Conservation (phyloP, 345 rosid genomes). For the Pugionium cornutum region DNA sequence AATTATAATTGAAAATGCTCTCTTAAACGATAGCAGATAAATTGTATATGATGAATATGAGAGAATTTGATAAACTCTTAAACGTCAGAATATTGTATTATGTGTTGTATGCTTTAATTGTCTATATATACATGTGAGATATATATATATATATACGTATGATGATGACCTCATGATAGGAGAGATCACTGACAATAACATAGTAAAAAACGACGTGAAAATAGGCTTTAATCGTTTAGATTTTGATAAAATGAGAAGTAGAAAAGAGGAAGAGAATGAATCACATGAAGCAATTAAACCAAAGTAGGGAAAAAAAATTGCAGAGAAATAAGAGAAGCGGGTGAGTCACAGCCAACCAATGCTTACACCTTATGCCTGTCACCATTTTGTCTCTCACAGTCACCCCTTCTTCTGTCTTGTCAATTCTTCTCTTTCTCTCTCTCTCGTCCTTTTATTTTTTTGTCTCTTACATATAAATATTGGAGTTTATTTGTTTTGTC, state of each 20-base stretch:
- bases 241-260: not conserved
- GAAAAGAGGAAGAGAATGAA: constrained; percentile 20
- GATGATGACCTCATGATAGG: constrained; percentile 47
- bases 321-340: constrained; percentile 25
- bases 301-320: constrained; percentile 16
- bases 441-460: not conserved
- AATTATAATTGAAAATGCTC: too few species aligned
- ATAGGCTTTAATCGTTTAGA: constrained; percentile 37
- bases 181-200: constrained; percentile 40
- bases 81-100: constrained; percentile 31
- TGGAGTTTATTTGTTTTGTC: too few species aligned
- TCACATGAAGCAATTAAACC: constrained; percentile 32
- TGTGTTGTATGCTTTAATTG: constrained; percentile 21
- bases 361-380: constrained; percentile 39
- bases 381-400: constrained; percentile 42
- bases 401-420: constrained; percentile 36
- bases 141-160: constrained; percentile 23
- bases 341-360: constrained; percentile 38
- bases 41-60: too few species aligned
- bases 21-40: too few species aligned
- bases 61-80: constrained; percentile 40
- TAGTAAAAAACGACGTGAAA: constrained; percentile 14
- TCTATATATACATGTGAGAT: constrained; percentile 23
- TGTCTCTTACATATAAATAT: too few species aligned
- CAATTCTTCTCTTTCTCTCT: constrained; percentile 31